These are phyloP conservation scores for Gnetum montanum DNA, from an alignment of 75 land plant species.

Conservation along the genomic window DNA sequence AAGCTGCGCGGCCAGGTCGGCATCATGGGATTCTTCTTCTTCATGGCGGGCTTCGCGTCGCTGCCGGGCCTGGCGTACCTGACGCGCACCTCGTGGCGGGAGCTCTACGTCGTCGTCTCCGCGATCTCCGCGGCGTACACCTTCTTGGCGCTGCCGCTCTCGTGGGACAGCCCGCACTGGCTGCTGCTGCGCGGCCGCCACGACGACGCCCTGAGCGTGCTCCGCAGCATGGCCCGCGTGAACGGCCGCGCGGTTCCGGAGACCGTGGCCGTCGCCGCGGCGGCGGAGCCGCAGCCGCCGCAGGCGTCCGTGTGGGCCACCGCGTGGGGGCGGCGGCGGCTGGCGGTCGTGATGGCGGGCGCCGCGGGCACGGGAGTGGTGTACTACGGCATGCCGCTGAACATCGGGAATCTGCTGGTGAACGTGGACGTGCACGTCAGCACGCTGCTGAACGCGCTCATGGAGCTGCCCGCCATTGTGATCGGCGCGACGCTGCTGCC, in stretches of 20 bases:
- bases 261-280: background rate
- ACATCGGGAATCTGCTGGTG: conserved; percentile 23
- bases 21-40: conserved; percentile 34
- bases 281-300: background rate
- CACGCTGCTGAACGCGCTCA: conserved; percentile 27
- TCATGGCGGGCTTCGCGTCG: conserved; percentile 29
- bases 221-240: conserved; percentile 18
- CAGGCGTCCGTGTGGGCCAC: conserved; percentile 15
- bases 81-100: conserved; percentile 23
- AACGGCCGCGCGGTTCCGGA: conserved; percentile 25
- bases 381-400: conserved; percentile 39
- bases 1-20: conserved; percentile 40
- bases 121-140: conserved; percentile 18
- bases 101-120: conserved; percentile 23
- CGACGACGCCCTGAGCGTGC: conserved; percentile 18
- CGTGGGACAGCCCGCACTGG: conserved; percentile 46
- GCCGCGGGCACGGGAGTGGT: conserved; percentile 28
- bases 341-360: conserved; percentile 20
- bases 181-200: conserved; percentile 19
- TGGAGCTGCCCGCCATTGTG: conserved; percentile 41
- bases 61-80: conserved; percentile 36
- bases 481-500: conserved; percentile 18
- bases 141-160: conserved; percentile 22
- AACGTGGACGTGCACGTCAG: conserved; percentile 28
- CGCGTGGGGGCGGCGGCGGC: conserved; percentile 16